Conservation (phyloP, 352 stramenopile genomes). For the Phytophthora europaea region DNA sequence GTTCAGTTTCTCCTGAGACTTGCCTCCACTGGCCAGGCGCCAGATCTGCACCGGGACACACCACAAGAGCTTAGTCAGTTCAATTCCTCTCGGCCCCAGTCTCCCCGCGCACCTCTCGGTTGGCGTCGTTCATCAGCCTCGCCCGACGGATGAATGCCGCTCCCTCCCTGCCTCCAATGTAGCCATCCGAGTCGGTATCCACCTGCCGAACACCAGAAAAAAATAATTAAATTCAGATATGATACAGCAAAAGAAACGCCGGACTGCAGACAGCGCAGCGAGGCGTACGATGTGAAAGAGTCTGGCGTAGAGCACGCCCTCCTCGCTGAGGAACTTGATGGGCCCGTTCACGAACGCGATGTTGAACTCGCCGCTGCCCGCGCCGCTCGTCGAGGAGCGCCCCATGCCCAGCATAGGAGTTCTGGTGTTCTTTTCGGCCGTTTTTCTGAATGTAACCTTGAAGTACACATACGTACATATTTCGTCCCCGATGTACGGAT, state of each 20-base stretch:
- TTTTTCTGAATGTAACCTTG: constrained; percentile 10
- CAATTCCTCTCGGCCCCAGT: background rate
- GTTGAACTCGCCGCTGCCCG: constrained; percentile 68
- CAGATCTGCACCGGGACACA: constrained; percentile 67
- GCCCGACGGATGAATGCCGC: constrained; percentile 86
- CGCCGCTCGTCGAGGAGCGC: constrained; percentile 31
- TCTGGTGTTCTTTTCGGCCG: background rate
- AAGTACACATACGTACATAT: background rate
- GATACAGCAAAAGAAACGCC: background rate
- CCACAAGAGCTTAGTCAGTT: constrained; percentile 1
- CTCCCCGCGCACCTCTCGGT: constrained; percentile 67
- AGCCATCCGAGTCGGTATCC: constrained; percentile 82
- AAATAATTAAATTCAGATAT: constrained; percentile 1
- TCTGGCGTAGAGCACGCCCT: constrained; percentile 83
- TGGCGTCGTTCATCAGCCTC: constrained; percentile 84
- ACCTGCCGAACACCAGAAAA: constrained; percentile 50
- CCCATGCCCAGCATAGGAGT: constrained; percentile 40
- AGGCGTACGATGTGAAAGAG: constrained; percentile 85
- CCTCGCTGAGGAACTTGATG: constrained; percentile 88
- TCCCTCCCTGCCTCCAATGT: constrained; percentile 77
- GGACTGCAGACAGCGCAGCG: background rate
- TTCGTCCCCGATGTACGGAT: background rate
- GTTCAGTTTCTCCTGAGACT: constrained; percentile 87
- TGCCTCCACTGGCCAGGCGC: constrained; percentile 88
- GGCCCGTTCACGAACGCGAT: constrained; percentile 85